phyloP scores from a whole-genome alignment of 192 early-diverging fungal species.

The Entomortierella chlamydospora region DNA sequence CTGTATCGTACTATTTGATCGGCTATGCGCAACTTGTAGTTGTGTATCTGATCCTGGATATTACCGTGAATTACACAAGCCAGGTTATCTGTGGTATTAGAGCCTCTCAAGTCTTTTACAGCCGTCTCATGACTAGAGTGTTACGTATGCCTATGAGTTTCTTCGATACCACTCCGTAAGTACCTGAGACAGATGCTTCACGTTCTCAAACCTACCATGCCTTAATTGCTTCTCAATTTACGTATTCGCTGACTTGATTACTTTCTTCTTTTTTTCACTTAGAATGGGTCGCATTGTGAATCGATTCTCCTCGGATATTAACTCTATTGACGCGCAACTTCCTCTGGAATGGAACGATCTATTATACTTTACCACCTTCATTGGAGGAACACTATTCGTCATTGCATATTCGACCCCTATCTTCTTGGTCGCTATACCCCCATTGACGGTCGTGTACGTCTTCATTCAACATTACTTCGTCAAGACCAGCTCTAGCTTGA shows the following conservation, averaged over 20 bases:
- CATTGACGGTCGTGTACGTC: constrained; percentile 58
- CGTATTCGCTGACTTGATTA: constrained; percentile 69
- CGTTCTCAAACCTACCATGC: background rate
- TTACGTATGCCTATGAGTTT: constrained; percentile 72
- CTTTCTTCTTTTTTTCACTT: constrained; percentile 52
- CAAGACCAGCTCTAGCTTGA: constrained; percentile 78
- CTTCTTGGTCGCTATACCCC: constrained; percentile 63
- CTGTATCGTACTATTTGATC: constrained; percentile 21
- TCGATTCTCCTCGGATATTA: constrained; percentile 90
- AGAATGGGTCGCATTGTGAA: constrained; percentile 88
- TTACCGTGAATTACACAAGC: constrained; percentile 16
- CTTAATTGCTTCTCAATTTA: background rate
- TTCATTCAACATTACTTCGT: constrained; percentile 72
- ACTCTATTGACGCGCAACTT: constrained; percentile 76
- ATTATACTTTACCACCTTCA: constrained; percentile 36
- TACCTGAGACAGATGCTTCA: background rate
- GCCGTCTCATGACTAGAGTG: constrained; percentile 38
- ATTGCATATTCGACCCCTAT: constrained; percentile 58
- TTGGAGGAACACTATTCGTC: constrained; percentile 52
- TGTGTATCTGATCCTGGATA: constrained; percentile 23
- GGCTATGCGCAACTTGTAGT: constrained; percentile 25
- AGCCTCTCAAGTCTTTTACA: constrained; percentile 48
- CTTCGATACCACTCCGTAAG: constrained; percentile 79
- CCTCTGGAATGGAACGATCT: constrained; percentile 59
- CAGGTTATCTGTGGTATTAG: constrained; percentile 38